Percentiles rank a stretch among this genome's conserved stretches.
phyloP scores from a whole-genome alignment of 73 alveolate genomes.

The Paramecium octaurelia region DNA sequence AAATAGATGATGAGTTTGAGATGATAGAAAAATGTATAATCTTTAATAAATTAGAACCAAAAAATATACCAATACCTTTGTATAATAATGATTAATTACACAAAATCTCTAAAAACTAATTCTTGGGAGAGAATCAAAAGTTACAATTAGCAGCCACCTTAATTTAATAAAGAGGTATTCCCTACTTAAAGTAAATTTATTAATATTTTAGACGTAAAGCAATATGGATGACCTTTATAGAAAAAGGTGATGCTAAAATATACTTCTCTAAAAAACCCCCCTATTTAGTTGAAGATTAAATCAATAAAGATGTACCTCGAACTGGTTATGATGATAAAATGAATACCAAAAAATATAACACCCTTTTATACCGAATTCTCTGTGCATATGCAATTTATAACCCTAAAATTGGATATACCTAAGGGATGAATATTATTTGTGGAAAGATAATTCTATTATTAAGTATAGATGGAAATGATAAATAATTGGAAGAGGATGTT shows the following conservation, averaged over 20 bases:
- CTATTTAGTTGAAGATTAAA: neutral
- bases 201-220: neutral
- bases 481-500: neutral
- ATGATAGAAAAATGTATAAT: neutral
- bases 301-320: neutral
- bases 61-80: neutral
- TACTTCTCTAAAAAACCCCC: neutral
- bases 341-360: neutral
- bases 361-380: neutral
- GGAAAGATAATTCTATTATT: neutral
- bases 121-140: neutral
- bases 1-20: neutral
- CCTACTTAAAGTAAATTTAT: neutral
- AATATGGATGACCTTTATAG: neutral
- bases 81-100: neutral
- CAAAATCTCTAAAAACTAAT: neutral
- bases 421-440: conserved; percentile 17
- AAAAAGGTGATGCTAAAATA: neutral
- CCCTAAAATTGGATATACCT: neutral
- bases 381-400: conserved; percentile 17
- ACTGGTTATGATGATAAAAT: neutral
- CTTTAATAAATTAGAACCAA: neutral
- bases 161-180: neutral
- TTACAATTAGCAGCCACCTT: neutral
- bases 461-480: conserved; percentile 25